Conservation (phyloP, 345 rosid genomes). For the Physaria fendleri region DNA sequence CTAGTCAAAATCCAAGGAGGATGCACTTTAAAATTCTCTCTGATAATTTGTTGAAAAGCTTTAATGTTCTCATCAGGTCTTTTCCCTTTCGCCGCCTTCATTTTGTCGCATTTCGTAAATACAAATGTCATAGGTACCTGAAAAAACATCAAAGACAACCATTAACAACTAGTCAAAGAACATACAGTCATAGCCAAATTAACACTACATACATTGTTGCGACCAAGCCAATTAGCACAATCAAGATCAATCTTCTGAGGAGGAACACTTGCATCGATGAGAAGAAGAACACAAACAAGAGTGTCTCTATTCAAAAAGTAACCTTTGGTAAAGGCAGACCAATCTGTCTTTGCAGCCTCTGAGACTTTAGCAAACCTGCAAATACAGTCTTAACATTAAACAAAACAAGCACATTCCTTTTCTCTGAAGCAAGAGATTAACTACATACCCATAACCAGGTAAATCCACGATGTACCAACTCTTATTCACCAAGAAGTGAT, state of each 20-base stretch:
- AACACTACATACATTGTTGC: slow-evolving; percentile 47
- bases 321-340: slow-evolving; percentile 91
- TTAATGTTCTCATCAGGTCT: slow-evolving; percentile 79
- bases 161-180: not conserved
- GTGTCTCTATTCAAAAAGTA: slow-evolving; percentile 79
- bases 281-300: slow-evolving; percentile 71
- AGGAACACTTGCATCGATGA: slow-evolving; percentile 84
- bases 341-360: slow-evolving; percentile 72
- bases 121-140: slow-evolving; percentile 88
- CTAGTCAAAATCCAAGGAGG: slow-evolving; percentile 97
- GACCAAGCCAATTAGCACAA: slow-evolving; percentile 95
- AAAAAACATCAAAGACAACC: slow-evolving; percentile 3
- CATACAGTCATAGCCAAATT: not conserved
- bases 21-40: slow-evolving; percentile 50
- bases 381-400: not conserved
- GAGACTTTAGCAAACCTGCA: slow-evolving; percentile 82
- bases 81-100: slow-evolving; percentile 62
- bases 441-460: slow-evolving; percentile 89
- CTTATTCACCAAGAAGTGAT: slow-evolving; percentile 89
- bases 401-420: not conserved
- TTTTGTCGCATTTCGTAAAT: slow-evolving; percentile 84
- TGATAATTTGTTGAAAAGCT: slow-evolving; percentile 61
- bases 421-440: not conserved
- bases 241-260: slow-evolving; percentile 91
- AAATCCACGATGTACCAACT: slow-evolving; percentile 96